A percentile compares a stretch with the other conserved stretches of the same genome.
These are phyloP conservation scores for Vaccinium corymbosum DNA, from an alignment of 148 eudicot species.

Conservation along the genomic window DNA sequence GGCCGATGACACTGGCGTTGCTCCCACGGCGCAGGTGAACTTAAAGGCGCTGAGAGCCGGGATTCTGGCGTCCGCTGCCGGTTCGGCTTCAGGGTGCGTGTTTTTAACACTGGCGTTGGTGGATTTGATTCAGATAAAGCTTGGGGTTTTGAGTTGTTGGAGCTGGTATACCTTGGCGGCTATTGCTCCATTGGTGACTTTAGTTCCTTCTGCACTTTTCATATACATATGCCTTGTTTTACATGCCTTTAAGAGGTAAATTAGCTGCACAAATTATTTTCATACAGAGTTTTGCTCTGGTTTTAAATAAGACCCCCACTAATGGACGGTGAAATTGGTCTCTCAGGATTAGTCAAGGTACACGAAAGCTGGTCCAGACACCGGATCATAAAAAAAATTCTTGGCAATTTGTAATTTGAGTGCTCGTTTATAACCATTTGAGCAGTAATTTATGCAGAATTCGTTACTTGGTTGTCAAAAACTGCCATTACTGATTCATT, in stretches of 20 bases:
- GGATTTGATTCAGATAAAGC: conserved; percentile 35
- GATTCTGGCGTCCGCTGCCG: conserved; percentile 30
- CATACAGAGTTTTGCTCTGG: neutral
- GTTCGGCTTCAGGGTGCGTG: conserved; percentile 29
- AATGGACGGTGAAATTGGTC: too few species aligned
- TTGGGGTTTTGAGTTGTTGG: conserved; percentile 31
- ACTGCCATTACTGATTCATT: too few species aligned
- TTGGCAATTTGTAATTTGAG: neutral
- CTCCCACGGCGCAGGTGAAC: conserved; percentile 15
- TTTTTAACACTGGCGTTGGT: conserved; percentile 31
- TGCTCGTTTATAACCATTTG: neutral
- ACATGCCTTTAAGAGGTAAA: conserved; percentile 25
- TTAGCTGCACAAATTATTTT: neutral
- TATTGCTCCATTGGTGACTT: conserved; percentile 17
- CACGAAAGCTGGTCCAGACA: too few species aligned
- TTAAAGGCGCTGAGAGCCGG: conserved; percentile 22
- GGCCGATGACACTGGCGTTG: neutral
- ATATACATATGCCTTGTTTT: conserved; percentile 24
- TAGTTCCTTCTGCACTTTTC: conserved; percentile 32
- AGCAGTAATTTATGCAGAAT: neutral
- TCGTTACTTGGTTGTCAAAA: neutral
- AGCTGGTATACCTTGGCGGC: conserved; percentile 26
- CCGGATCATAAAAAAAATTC: too few species aligned
- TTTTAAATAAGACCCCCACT: too few species aligned
- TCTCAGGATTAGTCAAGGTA: too few species aligned